Evolutionary conservation across 2,329 filamentous ascomycete species (phyloP), one percentile per base, ranked within the genome.

Genomic region (Arachnopeziza araneosa): DNA sequence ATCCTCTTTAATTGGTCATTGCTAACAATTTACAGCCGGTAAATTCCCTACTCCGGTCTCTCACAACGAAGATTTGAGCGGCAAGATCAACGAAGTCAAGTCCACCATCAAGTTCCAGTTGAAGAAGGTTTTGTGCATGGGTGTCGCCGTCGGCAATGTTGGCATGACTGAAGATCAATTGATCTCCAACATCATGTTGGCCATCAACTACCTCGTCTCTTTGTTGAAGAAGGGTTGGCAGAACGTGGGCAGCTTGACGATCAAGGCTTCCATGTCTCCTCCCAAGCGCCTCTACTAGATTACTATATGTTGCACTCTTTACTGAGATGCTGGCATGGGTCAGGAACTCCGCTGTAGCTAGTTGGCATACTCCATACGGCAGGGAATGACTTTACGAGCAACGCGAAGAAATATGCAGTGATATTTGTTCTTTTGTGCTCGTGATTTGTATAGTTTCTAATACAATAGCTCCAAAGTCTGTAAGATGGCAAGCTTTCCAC

Each of bases 91-190:
- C 83, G 95, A 99, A 79, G 93, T 99, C 87, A 98, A 97, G 90
- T 96, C 91, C 74, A 99, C 95, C 80, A 98, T 99, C 89, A 99
- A 99, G 89, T 99, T 99, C 90, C 93, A 99, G 87, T 86, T 99
- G 76, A 99, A 99, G 91, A 99, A 99, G 91, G 95, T 99, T 79
- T 87, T 99, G 73, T 99, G 95, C 87, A 93, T 99, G 87, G 95
- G 93, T 89, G 93, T 98, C 78, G 95, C 95, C 73, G 91, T 99
- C 76, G 95, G 95, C 77, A 96, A 99, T 82, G 95, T 99, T 74
- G 92, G 88, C 74, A 99, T 99, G 95, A 89, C 85, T 69, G 83
- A 91, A 83, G 95, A 99, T 76, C 91, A 97, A 85, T 83, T 99
- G 71, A 88, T 99, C 72, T 90, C 86, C 77, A 99, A 99, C 89